Percentiles rank a stretch among this genome's conserved stretches.
phyloP scores from a whole-genome alignment of 2,329 filamentous ascomycete genomes.

The Sphaerulina populicola region DNA sequence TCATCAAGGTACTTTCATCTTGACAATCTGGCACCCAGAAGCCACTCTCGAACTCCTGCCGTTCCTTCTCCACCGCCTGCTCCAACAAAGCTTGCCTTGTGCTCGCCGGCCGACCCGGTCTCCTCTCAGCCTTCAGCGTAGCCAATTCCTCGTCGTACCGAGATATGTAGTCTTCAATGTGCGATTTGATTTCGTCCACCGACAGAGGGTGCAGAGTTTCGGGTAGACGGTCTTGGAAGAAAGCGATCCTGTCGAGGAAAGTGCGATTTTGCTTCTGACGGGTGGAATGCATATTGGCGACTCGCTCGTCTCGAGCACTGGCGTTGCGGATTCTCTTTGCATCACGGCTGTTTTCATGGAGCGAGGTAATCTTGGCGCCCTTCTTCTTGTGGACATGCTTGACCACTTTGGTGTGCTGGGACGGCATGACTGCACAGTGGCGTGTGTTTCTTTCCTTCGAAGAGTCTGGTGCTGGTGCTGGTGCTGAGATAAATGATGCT shows the following conservation, averaged over 20 bases:
- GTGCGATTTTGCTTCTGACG: slow-evolving; percentile 63
- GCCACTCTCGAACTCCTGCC: slow-evolving; percentile 72
- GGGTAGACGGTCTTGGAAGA: slow-evolving; percentile 52
- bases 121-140: slow-evolving; percentile 57
- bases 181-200: slow-evolving; percentile 48
- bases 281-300: slow-evolving; percentile 62
- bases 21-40: slow-evolving; percentile 81
- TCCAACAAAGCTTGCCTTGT: slow-evolving; percentile 69
- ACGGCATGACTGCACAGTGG: slow-evolving; percentile 51
- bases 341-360: slow-evolving; percentile 86
- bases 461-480: no score
- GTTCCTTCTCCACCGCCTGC: slow-evolving; percentile 60
- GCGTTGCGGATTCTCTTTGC: slow-evolving; percentile 73
- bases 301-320: slow-evolving; percentile 69
- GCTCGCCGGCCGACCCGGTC: slow-evolving; percentile 70
- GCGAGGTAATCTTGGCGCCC: slow-evolving; percentile 60
- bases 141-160: slow-evolving; percentile 65
- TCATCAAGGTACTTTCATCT: slow-evolving; percentile 54
- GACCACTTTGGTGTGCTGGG: slow-evolving; percentile 67
- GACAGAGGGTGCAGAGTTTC: slow-evolving; percentile 42
- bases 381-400: slow-evolving; percentile 94
- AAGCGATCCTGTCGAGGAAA: slow-evolving; percentile 55
- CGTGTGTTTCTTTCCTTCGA: no score
- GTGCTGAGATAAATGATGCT: neutral
- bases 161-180: slow-evolving; percentile 43